Conservation (phyloP, 73 alveolate species). For the Paraurostyla sp. region DNA sequence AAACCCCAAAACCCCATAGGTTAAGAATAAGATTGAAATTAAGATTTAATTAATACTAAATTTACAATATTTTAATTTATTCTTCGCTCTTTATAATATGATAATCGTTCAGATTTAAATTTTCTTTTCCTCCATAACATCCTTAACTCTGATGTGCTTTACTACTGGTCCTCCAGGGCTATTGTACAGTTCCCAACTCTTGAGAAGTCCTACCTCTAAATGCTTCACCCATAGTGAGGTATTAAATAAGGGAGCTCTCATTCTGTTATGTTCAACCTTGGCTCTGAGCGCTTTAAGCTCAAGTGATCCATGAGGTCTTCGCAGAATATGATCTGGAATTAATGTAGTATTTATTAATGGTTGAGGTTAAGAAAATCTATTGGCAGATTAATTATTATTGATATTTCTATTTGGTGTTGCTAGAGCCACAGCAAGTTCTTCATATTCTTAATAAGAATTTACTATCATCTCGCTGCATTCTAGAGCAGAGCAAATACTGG, state of each 20-base stretch:
- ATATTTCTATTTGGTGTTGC: too few species aligned
- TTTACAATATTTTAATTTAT: too few species aligned
- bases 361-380: background rate
- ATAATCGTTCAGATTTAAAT: too few species aligned
- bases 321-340: background rate
- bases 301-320: constrained; percentile 51
- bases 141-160: too few species aligned
- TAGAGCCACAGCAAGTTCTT: constrained; percentile 63
- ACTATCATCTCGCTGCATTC: constrained; percentile 66
- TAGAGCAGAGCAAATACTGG: constrained; percentile 64
- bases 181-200: constrained; percentile 2
- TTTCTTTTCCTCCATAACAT: too few species aligned
- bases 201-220: constrained; percentile 58
- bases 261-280: constrained; percentile 51
- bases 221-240: constrained; percentile 64
- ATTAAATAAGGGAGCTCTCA: constrained; percentile 62
- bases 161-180: background rate
- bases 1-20: too few species aligned
- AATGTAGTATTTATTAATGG: background rate
- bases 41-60: too few species aligned
- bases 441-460: constrained; percentile 49
- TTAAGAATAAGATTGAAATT: too few species aligned
- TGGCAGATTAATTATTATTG: too few species aligned
- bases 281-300: constrained; percentile 57
- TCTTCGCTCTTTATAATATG: too few species aligned